These are phyloP conservation scores for Hygrocybe punicea DNA, from an alignment of 768 basidiomycete species.

Conservation along the genomic window DNA sequence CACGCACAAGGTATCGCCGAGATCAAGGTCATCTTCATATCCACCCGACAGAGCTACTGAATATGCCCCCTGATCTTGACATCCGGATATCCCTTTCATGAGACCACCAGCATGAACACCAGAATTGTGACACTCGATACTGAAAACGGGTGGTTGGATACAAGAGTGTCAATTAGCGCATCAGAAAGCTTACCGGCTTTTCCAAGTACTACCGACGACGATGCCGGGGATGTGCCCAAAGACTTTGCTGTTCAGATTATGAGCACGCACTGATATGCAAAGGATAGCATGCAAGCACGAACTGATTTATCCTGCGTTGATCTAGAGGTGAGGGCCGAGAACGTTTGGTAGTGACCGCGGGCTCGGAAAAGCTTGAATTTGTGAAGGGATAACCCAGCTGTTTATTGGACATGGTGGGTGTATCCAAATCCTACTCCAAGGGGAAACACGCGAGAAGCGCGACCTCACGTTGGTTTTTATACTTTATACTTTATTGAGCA, in stretches of 20 bases:
- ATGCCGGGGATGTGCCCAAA: not conserved
- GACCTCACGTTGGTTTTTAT: too few relatives aligned
- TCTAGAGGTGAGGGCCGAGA: not conserved
- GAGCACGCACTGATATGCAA: not conserved
- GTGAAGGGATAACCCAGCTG: not conserved
- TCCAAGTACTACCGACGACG: not conserved
- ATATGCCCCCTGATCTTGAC: not conserved
- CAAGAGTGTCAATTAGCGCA: not conserved
- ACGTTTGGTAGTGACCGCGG: not conserved
- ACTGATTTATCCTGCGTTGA: not conserved
- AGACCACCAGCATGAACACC: not conserved
- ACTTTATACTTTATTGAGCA: too few relatives aligned
- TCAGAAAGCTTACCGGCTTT: not conserved
- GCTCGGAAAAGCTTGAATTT: not conserved
- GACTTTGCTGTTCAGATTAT: not conserved
- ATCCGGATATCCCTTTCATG: not conserved
- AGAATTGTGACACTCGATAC: not conserved
- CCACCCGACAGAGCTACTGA: slow-evolving; percentile 1
- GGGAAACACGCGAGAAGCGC: too few relatives aligned
- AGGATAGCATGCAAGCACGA: not conserved
- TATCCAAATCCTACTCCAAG: too few relatives aligned
- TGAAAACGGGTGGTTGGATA: not conserved
- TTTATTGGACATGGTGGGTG: not conserved
- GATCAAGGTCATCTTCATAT: slow-evolving; percentile 2
- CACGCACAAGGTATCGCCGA: not conserved